phyloP scores from a whole-genome alignment of 2,329 filamentous ascomycete species.

The Aureobasidium sp. region DNA sequence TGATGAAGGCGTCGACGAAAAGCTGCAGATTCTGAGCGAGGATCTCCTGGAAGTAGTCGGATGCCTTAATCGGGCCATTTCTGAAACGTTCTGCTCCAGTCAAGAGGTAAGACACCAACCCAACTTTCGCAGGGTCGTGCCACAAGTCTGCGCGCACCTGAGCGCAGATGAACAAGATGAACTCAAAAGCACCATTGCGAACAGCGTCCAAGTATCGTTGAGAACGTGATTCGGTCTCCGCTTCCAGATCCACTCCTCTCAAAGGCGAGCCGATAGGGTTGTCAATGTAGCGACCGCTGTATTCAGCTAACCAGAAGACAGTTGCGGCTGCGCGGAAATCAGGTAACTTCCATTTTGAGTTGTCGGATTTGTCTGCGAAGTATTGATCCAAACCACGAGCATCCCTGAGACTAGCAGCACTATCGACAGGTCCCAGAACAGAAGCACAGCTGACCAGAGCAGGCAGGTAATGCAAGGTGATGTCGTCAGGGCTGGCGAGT shows the following conservation, averaged over 20 bases:
- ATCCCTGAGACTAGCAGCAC: conserved; percentile 58
- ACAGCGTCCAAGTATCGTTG: conserved; percentile 57
- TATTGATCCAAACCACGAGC: conserved; percentile 63
- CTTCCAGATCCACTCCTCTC: conserved; percentile 55
- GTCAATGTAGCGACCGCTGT: conserved; percentile 82
- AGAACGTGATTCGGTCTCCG: conserved; percentile 62
- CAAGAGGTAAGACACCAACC: conserved; percentile 75
- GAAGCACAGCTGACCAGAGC: conserved; percentile 69
- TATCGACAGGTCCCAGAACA: conserved; percentile 70
- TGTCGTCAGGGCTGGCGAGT: conserved; percentile 68
- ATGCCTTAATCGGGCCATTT: conserved; percentile 58
- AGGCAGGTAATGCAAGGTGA: conserved; percentile 74
- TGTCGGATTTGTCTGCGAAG: conserved; percentile 60
- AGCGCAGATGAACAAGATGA: conserved; percentile 76
- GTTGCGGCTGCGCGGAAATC: conserved; percentile 72
- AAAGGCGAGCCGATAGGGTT: conserved; percentile 55
- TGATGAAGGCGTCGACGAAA: conserved; percentile 88
- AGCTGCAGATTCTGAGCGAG: conserved; percentile 76
- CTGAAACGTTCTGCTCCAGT: conserved; percentile 65
- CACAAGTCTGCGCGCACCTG: conserved; percentile 76
- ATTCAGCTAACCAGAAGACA: conserved; percentile 87
- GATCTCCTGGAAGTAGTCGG: conserved; percentile 62
- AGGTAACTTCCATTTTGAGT: conserved; percentile 63
- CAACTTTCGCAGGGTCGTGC: conserved; percentile 79
- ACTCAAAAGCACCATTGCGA: conserved; percentile 81